A percentile compares a stretch with the other conserved stretches of the same genome.
These are phyloP conservation scores for Melastoma candidum DNA, from an alignment of 441 rosid species.

Conservation along the genomic window DNA sequence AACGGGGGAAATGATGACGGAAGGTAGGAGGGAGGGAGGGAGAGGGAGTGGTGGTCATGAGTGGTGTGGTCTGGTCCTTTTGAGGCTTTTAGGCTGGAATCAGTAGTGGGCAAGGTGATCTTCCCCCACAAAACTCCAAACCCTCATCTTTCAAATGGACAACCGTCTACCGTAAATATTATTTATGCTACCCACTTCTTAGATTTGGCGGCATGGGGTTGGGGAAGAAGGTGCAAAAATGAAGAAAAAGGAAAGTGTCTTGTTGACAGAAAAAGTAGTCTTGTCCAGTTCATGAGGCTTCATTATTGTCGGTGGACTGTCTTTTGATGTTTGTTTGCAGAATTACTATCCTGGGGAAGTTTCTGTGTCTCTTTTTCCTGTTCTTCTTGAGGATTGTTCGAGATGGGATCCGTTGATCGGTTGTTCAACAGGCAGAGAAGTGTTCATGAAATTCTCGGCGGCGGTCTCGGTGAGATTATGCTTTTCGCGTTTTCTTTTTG, in stretches of 20 bases:
- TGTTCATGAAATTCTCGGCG: constrained; percentile 75
- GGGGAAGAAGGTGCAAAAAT: too few relatives aligned
- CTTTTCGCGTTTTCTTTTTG: neutral
- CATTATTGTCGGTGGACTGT: neutral
- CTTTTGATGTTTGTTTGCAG: constrained; percentile 8
- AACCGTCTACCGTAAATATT: too few relatives aligned
- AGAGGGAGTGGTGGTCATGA: constrained; percentile 8
- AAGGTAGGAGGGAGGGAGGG: neutral
- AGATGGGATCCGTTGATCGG: constrained; percentile 39
- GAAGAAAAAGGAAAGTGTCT: too few relatives aligned
- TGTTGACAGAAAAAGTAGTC: too few relatives aligned
- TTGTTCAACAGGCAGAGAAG: constrained; percentile 58
- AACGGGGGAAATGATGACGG: neutral
- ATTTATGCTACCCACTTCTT: too few relatives aligned
- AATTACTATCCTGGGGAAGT: too few relatives aligned
- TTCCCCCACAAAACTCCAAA: constrained; percentile 12
- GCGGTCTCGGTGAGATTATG: constrained; percentile 48
- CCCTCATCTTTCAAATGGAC: neutral
- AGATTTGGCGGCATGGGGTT: too few relatives aligned
- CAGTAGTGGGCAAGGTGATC: constrained; percentile 7
- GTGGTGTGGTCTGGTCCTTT: constrained; percentile 16
- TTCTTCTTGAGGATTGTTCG: neutral
- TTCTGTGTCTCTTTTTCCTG: too few relatives aligned
- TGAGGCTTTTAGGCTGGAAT: constrained; percentile 69
- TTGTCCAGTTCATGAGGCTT: too few relatives aligned